Percentiles rank a stretch among this genome's conserved stretches.
Evolutionary conservation across 108 stramenopile genomes (phyloP).

Genomic region (Cylindrotheca fusiformis): DNA sequence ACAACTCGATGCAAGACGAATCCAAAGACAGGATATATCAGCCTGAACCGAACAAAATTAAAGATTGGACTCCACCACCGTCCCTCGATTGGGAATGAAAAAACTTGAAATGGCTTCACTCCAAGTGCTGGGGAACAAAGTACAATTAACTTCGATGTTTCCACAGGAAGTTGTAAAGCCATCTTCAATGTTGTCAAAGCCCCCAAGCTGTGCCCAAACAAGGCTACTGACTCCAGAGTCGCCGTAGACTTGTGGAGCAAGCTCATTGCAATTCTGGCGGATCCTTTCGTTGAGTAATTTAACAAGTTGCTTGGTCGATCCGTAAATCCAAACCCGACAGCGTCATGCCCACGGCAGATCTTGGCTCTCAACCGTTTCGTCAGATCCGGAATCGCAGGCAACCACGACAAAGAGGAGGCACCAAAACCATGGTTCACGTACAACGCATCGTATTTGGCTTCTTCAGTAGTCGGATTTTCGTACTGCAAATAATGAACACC

Average conservation of each 20-base stretch:
- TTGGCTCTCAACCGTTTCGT: slow-evolving; percentile 39
- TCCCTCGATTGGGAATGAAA: too few relatives aligned
- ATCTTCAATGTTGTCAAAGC: slow-evolving; percentile 54
- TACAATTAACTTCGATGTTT: slow-evolving; percentile 42
- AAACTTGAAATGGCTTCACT: too few relatives aligned
- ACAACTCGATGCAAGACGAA: slow-evolving; percentile 68
- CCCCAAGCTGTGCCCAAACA: slow-evolving; percentile 85
- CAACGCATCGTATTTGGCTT: slow-evolving; percentile 35
- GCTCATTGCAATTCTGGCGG: slow-evolving; percentile 43
- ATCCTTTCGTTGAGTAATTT: slow-evolving; percentile 36
- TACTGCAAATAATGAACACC: slow-evolving; percentile 53
- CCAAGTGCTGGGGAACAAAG: slow-evolving; percentile 74
- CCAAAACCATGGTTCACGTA: slow-evolving; percentile 85
- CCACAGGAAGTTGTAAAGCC: slow-evolving; percentile 42
- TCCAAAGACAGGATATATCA: slow-evolving; percentile 28
- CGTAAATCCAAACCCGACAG: slow-evolving; percentile 83
- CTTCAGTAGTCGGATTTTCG: slow-evolving; percentile 1
- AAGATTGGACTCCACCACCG: too few relatives aligned
- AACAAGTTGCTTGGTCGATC: slow-evolving; percentile 54
- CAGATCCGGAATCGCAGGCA: slow-evolving; percentile 46
- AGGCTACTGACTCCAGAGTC: slow-evolving; percentile 26
- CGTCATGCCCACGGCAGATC: slow-evolving; percentile 70
- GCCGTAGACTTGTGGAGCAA: slow-evolving; percentile 2
- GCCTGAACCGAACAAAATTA: too few relatives aligned
- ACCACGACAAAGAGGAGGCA: slow-evolving; percentile 74